Percentiles rank a stretch among this genome's conserved stretches.
Conservation (phyloP, 192 early-diverging fungal genomes). For the Coemansia brasiliensis region DNA sequence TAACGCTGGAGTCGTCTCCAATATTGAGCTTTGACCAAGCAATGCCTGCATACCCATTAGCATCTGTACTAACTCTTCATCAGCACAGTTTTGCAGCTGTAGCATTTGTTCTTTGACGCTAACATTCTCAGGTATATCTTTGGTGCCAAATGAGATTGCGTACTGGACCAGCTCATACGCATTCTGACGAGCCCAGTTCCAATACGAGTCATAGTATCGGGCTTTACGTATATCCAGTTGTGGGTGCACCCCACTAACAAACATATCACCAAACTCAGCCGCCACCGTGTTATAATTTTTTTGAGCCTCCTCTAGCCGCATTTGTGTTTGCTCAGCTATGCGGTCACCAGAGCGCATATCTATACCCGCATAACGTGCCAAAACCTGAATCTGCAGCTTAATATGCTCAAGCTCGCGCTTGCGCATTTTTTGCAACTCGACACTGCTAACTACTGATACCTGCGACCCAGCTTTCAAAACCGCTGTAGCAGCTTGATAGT, state of each 20-base stretch:
- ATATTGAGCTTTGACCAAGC: slow-evolving; percentile 9
- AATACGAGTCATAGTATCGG: slow-evolving; percentile 89
- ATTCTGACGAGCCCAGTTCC: slow-evolving; percentile 83
- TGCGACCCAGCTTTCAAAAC: neutral
- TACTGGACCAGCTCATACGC: slow-evolving; percentile 67
- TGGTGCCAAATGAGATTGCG: slow-evolving; percentile 75
- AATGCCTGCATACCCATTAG: slow-evolving; percentile 75
- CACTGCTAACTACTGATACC: slow-evolving; percentile 79
- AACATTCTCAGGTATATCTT: slow-evolving; percentile 56
- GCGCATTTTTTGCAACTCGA: slow-evolving; percentile 80
- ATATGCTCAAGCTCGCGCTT: slow-evolving; percentile 70
- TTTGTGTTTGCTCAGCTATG: slow-evolving; percentile 62
- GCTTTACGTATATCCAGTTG: slow-evolving; percentile 78
- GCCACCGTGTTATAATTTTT: slow-evolving; percentile 72
- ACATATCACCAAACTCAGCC: slow-evolving; percentile 81
- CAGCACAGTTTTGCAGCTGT: slow-evolving; percentile 78
- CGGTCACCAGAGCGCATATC: slow-evolving; percentile 74
- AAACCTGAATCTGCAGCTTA: slow-evolving; percentile 79
- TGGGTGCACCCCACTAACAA: slow-evolving; percentile 76
- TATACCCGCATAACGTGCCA: slow-evolving; percentile 77
- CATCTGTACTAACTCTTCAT: slow-evolving; percentile 68
- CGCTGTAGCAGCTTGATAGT: slow-evolving; percentile 30
- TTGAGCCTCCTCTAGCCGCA: slow-evolving; percentile 63
- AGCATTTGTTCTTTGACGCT: slow-evolving; percentile 54
- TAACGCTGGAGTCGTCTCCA: no score